These are phyloP conservation scores for Kwoniella botswanensis DNA, from an alignment of 768 basidiomycete genomes.

Conservation along the genomic window DNA sequence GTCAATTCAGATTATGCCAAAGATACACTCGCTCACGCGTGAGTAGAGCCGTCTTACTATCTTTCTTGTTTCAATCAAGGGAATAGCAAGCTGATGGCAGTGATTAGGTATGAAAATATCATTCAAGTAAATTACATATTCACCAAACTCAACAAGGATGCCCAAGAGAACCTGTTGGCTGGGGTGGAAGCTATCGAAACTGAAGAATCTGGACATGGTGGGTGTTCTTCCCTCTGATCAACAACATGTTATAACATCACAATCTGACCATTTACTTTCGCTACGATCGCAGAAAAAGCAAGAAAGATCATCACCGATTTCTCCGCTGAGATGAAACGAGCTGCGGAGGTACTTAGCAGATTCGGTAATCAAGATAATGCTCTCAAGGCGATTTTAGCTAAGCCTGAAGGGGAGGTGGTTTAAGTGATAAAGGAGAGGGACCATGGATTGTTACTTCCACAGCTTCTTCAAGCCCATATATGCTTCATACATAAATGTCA, in stretches of 20 bases:
- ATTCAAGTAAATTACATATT: conserved; percentile 31
- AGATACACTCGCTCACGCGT: conserved; percentile 20
- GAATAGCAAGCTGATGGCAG: background rate
- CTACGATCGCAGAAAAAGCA: conserved; percentile 22
- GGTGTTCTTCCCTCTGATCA: conserved; percentile 7
- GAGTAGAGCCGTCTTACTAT: conserved; percentile 2
- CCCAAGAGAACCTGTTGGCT: conserved; percentile 24
- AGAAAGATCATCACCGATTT: conserved; percentile 36
- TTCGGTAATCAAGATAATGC: conserved; percentile 22
- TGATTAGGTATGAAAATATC: conserved; percentile 21
- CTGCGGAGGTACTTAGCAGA: conserved; percentile 22
- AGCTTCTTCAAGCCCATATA: no score
- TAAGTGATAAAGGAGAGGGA: background rate
- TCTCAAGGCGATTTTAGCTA: background rate
- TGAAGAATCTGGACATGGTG: conserved; percentile 43
- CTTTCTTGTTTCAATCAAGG: no score
- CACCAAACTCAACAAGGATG: conserved; percentile 24
- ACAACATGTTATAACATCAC: background rate
- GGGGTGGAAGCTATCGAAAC: conserved; percentile 35
- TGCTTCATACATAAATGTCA: no score
- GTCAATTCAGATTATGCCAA: conserved; percentile 15
- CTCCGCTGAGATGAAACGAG: conserved; percentile 28
- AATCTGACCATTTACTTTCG: background rate
- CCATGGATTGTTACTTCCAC: no score
- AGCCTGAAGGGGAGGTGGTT: background rate